Conservation (phyloP, 177 flowering plant species). For the Telopea speciosissima region DNA sequence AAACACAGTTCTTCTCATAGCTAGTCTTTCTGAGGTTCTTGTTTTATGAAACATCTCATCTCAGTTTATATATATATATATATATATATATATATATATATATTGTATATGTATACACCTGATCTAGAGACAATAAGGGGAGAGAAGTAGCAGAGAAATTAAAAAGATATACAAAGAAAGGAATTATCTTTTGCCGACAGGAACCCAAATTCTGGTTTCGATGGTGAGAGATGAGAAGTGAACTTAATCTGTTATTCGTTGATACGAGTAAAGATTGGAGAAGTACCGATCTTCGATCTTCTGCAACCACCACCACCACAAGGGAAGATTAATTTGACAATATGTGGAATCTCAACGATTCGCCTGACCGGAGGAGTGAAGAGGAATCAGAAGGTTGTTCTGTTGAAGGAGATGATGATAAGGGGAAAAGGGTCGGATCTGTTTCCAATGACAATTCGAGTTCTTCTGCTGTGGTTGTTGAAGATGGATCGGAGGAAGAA, state of each 20-base stretch:
- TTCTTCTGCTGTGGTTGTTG: constrained; percentile 57
- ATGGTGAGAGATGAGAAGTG: constrained; percentile 6
- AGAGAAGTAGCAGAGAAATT: neutral
- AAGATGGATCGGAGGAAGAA: constrained; percentile 43
- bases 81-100: too few relatives aligned
- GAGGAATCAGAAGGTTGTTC: constrained; percentile 45
- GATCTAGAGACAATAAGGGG: neutral
- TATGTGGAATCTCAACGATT: constrained; percentile 92
- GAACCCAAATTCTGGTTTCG: constrained; percentile 2
- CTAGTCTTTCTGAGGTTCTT: constrained; percentile 27
- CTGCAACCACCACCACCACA: neutral
- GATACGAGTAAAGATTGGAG: neutral
- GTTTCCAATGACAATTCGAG: constrained; percentile 47
- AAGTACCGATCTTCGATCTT: neutral
- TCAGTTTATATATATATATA: neutral
- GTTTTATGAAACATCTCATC: constrained; percentile 12
- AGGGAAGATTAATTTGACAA: constrained; percentile 12
- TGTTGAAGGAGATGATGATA: constrained; percentile 32
- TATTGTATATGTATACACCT: neutral
- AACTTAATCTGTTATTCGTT: neutral
- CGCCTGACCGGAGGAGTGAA: constrained; percentile 35
- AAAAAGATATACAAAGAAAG: neutral
- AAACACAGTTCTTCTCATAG: constrained; percentile 8
- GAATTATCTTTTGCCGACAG: neutral
- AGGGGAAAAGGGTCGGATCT: constrained; percentile 63